phyloP scores from a whole-genome alignment of 2,329 filamentous ascomycete genomes.

The Diaporthe eres region DNA sequence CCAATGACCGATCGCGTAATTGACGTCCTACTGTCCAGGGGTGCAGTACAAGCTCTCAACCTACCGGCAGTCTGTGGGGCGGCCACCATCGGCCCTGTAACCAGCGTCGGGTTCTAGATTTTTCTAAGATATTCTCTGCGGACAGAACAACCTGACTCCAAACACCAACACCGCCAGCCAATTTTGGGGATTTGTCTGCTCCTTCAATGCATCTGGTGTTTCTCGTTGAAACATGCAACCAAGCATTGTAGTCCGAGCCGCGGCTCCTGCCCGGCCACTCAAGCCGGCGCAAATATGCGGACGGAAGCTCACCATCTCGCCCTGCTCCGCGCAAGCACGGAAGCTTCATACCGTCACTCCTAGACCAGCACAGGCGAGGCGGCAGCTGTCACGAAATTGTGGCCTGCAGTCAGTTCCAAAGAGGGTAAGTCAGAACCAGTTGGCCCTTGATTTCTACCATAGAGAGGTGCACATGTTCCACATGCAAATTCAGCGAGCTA shows the following conservation, averaged over 20 bases:
- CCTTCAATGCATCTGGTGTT: conserved; percentile 33
- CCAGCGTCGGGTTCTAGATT: conserved; percentile 18
- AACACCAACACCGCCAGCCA: conserved; percentile 2
- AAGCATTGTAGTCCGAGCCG: conserved; percentile 52
- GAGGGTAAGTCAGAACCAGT: conserved; percentile 32
- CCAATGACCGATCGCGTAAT: conserved; percentile 7
- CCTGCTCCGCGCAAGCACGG: conserved; percentile 43
- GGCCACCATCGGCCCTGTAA: conserved; percentile 29
- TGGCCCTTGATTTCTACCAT: background rate
- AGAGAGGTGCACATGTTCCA: background rate
- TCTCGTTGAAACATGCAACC: conserved; percentile 50
- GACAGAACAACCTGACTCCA: background rate
- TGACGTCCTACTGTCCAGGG: conserved; percentile 1
- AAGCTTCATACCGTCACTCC: conserved; percentile 44
- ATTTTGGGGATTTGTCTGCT: background rate
- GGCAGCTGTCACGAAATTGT: conserved; percentile 35
- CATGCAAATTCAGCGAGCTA: conserved; percentile 11
- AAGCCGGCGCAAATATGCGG: conserved; percentile 51
- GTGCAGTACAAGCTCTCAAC: conserved; percentile 19
- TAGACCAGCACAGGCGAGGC: conserved; percentile 38
- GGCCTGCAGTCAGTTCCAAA: conserved; percentile 28
- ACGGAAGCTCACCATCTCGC: conserved; percentile 45
- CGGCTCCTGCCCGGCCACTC: conserved; percentile 50
- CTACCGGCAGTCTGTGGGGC: conserved; percentile 18
- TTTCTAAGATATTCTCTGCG: conserved; percentile 26